These are phyloP conservation scores for Elongisporangium senticosum DNA, from an alignment of 352 stramenopile species.

Conservation along the genomic window DNA sequence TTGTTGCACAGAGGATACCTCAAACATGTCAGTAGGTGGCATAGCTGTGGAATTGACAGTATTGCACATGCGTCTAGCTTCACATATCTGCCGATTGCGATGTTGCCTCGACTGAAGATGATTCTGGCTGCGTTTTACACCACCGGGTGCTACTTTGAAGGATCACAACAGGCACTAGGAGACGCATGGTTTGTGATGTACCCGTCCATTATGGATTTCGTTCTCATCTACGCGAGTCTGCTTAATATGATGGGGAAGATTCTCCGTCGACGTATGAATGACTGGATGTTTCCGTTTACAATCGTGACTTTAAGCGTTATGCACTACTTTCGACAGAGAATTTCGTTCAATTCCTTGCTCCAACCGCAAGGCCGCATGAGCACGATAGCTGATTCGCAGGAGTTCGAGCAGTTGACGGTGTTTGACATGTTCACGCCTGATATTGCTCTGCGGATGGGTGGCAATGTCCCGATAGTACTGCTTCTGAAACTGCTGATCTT, in stretches of 20 bases:
- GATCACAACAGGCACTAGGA: slow-evolving; percentile 30
- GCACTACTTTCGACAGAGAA: slow-evolving; percentile 17
- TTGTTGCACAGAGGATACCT: too few species aligned
- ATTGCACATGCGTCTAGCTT: neutral
- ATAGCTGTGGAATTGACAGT: too few species aligned
- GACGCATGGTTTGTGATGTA: slow-evolving; percentile 50
- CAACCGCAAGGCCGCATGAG: slow-evolving; percentile 19
- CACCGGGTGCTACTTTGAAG: slow-evolving; percentile 36
- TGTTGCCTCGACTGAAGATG: slow-evolving; percentile 35
- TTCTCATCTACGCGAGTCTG: slow-evolving; percentile 35
- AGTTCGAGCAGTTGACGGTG: slow-evolving; percentile 21
- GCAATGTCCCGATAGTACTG: slow-evolving; percentile 23
- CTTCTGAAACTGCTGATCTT: slow-evolving; percentile 30
- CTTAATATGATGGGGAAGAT: slow-evolving; percentile 39
- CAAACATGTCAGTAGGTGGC: too few species aligned
- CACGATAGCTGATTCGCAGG: slow-evolving; percentile 15
- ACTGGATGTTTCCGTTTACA: slow-evolving; percentile 29
- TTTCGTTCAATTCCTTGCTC: slow-evolving; percentile 5
- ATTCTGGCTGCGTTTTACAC: slow-evolving; percentile 36
- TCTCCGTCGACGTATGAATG: slow-evolving; percentile 20
- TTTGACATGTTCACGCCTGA: slow-evolving; percentile 30
- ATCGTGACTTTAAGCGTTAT: slow-evolving; percentile 26
- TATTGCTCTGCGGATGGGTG: slow-evolving; percentile 22
- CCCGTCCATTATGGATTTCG: slow-evolving; percentile 25
- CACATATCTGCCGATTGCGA: slow-evolving; percentile 22